A percentile compares a stretch with the other conserved stretches of the same genome.
Conservation (phyloP, 2,329 filamentous ascomycete genomes). For the Thielaviopsis populi region DNA sequence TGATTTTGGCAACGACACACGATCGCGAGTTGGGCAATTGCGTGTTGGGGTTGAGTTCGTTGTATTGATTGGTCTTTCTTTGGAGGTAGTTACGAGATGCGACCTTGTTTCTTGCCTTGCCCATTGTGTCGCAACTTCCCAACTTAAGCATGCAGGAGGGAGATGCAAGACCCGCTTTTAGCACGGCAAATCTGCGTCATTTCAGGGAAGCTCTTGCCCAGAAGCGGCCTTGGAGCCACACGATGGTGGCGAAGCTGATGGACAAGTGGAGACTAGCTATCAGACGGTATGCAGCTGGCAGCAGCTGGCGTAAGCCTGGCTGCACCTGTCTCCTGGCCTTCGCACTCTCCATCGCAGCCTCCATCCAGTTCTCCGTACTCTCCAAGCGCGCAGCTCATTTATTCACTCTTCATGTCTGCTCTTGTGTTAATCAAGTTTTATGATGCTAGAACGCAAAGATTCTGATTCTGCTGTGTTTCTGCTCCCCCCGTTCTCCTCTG, state of each 20-base stretch:
- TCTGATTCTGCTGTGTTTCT: background rate
- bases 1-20: background rate
- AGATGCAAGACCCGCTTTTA: background rate
- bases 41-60: background rate
- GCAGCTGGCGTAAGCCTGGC: background rate
- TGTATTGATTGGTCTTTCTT: too few species aligned
- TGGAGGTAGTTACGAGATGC: background rate
- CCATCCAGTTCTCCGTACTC: conserved; percentile 6
- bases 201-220: conserved; percentile 14
- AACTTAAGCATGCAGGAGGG: conserved; percentile 1
- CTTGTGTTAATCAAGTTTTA: background rate
- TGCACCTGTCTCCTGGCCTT: background rate
- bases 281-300: background rate
- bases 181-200: conserved; percentile 4
- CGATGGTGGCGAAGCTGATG: background rate
- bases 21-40: background rate
- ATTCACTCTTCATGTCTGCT: background rate
- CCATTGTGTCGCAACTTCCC: background rate
- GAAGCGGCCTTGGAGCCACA: background rate
- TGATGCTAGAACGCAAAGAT: background rate
- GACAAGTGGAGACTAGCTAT: background rate
- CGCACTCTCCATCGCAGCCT: background rate
- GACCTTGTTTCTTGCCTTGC: background rate
- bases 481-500: background rate
- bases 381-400: background rate